Conservation (phyloP, 352 stramenopile species). For the Pythium phragmiticola region DNA sequence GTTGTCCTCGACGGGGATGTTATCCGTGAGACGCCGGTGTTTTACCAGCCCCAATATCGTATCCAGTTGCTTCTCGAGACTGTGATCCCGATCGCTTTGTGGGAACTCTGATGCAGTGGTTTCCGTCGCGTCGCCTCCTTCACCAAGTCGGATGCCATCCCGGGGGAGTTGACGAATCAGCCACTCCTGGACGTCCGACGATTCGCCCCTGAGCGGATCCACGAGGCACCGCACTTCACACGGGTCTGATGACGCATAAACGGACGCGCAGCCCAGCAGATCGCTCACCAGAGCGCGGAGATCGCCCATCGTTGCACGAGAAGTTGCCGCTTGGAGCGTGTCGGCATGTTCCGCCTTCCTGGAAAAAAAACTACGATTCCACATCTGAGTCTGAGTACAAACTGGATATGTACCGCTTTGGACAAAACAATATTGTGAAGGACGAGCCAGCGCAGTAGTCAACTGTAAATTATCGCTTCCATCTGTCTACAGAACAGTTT, state of each 20-base stretch:
- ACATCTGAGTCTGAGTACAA: conserved; percentile 22
- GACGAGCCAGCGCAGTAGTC: neutral
- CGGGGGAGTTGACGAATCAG: conserved; percentile 19
- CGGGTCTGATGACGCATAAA: conserved; percentile 47
- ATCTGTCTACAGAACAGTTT: neutral
- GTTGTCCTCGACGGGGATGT: neutral
- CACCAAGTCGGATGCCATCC: neutral
- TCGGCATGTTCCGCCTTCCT: conserved; percentile 6
- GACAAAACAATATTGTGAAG: conserved; percentile 4
- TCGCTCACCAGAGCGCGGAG: conserved; percentile 36
- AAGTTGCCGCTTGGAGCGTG: neutral
- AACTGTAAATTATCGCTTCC: neutral
- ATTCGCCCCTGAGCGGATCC: conserved; percentile 22
- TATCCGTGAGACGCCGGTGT: neutral
- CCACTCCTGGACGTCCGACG: conserved; percentile 18
- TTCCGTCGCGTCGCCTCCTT: neutral
- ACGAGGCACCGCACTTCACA: conserved; percentile 50
- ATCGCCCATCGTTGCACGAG: conserved; percentile 18
- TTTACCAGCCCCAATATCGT: conserved; percentile 28
- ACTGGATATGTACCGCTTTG: neutral
- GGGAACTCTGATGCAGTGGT: neutral
- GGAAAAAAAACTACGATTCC: neutral
- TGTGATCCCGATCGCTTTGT: neutral
- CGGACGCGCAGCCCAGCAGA: conserved; percentile 46
- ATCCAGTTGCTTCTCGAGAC: conserved; percentile 48